phyloP scores from a whole-genome alignment of 805 yeast genomes.

The Candida multigemmis region DNA sequence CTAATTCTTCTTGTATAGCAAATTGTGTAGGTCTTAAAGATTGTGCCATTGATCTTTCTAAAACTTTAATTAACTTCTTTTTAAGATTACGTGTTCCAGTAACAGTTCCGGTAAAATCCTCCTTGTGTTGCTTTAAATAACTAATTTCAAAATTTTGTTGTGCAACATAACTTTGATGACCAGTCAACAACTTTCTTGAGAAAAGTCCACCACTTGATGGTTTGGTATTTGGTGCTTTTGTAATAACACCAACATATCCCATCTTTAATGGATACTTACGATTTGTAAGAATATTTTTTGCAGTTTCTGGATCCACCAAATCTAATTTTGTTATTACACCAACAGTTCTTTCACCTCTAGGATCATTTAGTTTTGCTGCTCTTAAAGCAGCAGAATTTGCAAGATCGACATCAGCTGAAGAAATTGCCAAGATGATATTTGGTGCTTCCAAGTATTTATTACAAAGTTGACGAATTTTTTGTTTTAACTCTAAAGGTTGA shows the following conservation, averaged over 20 bases:
- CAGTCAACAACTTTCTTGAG: conserved; percentile 33
- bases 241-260: conserved; percentile 99
- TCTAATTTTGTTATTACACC: conserved; percentile 96
- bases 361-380: conserved; percentile 85
- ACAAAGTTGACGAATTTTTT: conserved; percentile 71
- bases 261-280: conserved; percentile 81
- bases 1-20: conserved; percentile 82
- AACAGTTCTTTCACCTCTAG: conserved; percentile 89
- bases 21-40: conserved; percentile 82
- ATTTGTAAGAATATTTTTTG: conserved; percentile 60
- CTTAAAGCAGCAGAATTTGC: conserved; percentile 93
- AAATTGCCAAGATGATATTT: conserved; percentile 88
- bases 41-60: conserved; percentile 86
- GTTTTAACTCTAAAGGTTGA: conserved; percentile 80
- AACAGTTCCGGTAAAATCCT: conserved; percentile 51
- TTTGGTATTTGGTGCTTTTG: conserved; percentile 54
- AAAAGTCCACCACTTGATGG: conserved; percentile 28
- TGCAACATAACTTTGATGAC: conserved; percentile 55
- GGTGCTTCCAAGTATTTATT: conserved; percentile 84
- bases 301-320: conserved; percentile 70
- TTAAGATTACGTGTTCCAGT: conserved; percentile 72
- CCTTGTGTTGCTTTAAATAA: conserved; percentile 58
- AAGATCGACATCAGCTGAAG: conserved; percentile 96
- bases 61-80: conserved; percentile 72
- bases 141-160: conserved; percentile 50